These are phyloP conservation scores for Brettanomyces nanus DNA, from an alignment of 805 yeast genomes.

Conservation along the genomic window DNA sequence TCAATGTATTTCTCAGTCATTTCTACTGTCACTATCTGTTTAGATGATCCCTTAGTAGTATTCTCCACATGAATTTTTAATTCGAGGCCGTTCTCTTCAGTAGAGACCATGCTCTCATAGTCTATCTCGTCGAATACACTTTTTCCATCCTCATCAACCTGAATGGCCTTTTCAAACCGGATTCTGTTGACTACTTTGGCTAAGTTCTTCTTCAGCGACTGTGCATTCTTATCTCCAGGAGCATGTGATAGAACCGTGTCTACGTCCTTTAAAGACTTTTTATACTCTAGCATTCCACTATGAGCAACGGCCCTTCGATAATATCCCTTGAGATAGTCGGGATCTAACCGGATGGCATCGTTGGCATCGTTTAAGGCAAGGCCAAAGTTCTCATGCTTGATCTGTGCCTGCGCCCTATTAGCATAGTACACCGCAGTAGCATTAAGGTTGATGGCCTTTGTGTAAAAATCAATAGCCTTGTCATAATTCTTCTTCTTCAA, in stretches of 20 bases:
- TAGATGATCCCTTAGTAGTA: conserved; percentile 15
- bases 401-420: conserved; percentile 85
- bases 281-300: conserved; percentile 67
- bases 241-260: conserved; percentile 49
- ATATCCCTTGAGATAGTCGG: conserved; percentile 65
- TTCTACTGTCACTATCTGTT: conserved; percentile 25
- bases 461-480: conserved; percentile 62
- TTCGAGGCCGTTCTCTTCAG: conserved; percentile 52
- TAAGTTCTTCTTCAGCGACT: conserved; percentile 53
- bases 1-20: conserved; percentile 48
- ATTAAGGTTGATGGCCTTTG: conserved; percentile 65
- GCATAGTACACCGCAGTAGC: conserved; percentile 59
- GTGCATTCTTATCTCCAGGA: conserved; percentile 66
- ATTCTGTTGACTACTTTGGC: conserved; percentile 57
- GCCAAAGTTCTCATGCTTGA: conserved; percentile 82
- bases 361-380: conserved; percentile 75
- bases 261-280: conserved; percentile 65
- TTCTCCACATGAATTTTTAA: conserved; percentile 29
- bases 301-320: conserved; percentile 82
- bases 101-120: conserved; percentile 40
- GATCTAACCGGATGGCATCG: conserved; percentile 59
- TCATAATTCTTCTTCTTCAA: conserved; percentile 55
- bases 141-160: conserved; percentile 52
- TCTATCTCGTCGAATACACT: conserved; percentile 41
- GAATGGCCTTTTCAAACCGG: conserved; percentile 83